Percentiles rank a stretch among this genome's conserved stretches.
These are phyloP conservation scores for Wickerhamomyces chambardii DNA, from an alignment of 805 yeast species.

Conservation along the genomic window DNA sequence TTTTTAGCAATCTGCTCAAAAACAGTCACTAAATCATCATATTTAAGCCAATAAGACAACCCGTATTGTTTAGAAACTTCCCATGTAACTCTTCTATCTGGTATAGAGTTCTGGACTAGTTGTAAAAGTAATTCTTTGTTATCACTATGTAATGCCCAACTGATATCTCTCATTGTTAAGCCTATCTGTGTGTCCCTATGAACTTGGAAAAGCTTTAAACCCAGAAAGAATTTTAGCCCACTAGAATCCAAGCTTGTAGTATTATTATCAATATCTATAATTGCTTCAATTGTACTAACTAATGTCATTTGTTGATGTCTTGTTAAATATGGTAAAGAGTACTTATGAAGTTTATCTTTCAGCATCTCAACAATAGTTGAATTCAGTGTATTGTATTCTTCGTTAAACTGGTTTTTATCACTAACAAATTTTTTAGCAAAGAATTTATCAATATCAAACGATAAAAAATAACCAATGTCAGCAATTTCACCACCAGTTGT, in stretches of 20 bases:
- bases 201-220: conserved; percentile 56
- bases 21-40: conserved; percentile 33
- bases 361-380: conserved; percentile 36
- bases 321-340: conserved; percentile 70
- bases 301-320: conserved; percentile 89
- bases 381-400: conserved; percentile 32
- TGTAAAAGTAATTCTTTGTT: conserved; percentile 60
- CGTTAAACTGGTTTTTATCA: conserved; percentile 15
- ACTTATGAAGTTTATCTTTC: conserved; percentile 49
- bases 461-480: conserved; percentile 20
- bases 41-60: conserved; percentile 61
- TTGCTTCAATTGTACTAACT: conserved; percentile 56
- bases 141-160: conserved; percentile 83
- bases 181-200: conserved; percentile 40
- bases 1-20: conserved; percentile 67
- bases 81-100: conserved; percentile 47
- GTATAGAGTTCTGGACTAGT: conserved; percentile 33
- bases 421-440: conserved; percentile 5
- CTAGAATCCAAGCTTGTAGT: conserved; percentile 28
- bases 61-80: conserved; percentile 48
- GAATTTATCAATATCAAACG: conserved; percentile 19
- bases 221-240: conserved; percentile 65
- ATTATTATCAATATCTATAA: conserved; percentile 42
- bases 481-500: too few species aligned
- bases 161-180: conserved; percentile 70